A percentile compares a stretch with the other conserved stretches of the same genome.
Conservation (phyloP, 1,139 yeast species). For the Candida sanyaensis region DNA sequence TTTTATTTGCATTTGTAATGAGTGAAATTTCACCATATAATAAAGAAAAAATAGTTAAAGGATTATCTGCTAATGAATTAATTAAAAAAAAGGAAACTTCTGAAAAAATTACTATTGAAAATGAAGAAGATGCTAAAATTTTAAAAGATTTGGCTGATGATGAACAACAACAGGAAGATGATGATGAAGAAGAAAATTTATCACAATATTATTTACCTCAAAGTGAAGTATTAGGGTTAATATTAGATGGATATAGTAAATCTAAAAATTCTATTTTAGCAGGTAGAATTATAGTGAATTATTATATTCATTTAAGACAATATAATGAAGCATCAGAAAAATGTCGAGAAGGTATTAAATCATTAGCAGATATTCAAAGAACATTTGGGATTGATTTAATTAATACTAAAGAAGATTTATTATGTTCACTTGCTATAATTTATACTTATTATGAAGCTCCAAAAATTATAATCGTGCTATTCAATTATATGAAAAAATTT, state of each 20-base stretch:
- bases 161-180: slow-evolving; percentile 21
- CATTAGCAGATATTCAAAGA: slow-evolving; percentile 51
- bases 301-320: slow-evolving; percentile 61
- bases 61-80: slow-evolving; percentile 8
- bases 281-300: slow-evolving; percentile 63
- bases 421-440: slow-evolving; percentile 70
- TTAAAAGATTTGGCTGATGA: slow-evolving; percentile 22
- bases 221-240: slow-evolving; percentile 54
- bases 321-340: slow-evolving; percentile 63
- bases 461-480: slow-evolving; percentile 79
- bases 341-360: slow-evolving; percentile 62
- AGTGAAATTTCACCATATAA: slow-evolving; percentile 71
- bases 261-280: slow-evolving; percentile 57
- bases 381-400: slow-evolving; percentile 48
- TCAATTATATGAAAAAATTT: slow-evolving; percentile 65
- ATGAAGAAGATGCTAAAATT: slow-evolving; percentile 19
- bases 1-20: slow-evolving; percentile 57
- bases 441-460: slow-evolving; percentile 91
- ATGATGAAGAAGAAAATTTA: slow-evolving; percentile 17
- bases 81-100: slow-evolving; percentile 5
- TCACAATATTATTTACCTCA: slow-evolving; percentile 31
- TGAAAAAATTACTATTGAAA: slow-evolving; percentile 13
- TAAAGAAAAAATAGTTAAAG: slow-evolving; percentile 22
- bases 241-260: slow-evolving; percentile 55
- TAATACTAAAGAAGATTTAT: slow-evolving; percentile 59